These are phyloP conservation scores for Umbelopsis sp. DNA, from an alignment of 192 early-diverging fungal genomes.

Conservation along the genomic window DNA sequence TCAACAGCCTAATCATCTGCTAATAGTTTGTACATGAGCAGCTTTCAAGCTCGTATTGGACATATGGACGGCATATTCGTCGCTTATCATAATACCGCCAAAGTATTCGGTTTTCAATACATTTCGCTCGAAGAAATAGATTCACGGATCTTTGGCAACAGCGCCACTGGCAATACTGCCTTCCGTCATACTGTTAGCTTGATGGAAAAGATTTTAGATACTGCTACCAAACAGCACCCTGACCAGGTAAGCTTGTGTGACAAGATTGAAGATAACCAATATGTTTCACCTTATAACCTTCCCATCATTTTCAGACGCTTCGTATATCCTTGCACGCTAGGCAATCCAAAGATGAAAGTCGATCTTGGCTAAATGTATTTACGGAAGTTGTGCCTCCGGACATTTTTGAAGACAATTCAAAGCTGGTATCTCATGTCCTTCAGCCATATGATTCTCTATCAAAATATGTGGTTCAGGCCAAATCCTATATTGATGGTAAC, in stretches of 20 bases:
- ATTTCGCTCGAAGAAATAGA: slow-evolving; percentile 86
- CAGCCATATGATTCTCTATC: slow-evolving; percentile 31
- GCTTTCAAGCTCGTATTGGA: slow-evolving; percentile 90
- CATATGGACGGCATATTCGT: slow-evolving; percentile 96
- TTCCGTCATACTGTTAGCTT: slow-evolving; percentile 68
- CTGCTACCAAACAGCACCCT: slow-evolving; percentile 58
- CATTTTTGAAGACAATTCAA: slow-evolving; percentile 19
- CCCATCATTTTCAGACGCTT: slow-evolving; percentile 28
- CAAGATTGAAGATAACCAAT: too few relatives aligned
- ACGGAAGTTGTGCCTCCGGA: slow-evolving; percentile 53
- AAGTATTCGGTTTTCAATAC: slow-evolving; percentile 96
- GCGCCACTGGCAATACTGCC: slow-evolving; percentile 64
- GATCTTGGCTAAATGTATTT: slow-evolving; percentile 44
- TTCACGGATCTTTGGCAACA: slow-evolving; percentile 69
- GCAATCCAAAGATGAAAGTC: neutral
- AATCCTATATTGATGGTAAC: slow-evolving; percentile 45
- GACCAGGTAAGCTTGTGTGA: slow-evolving; percentile 45
- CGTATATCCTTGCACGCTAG: slow-evolving; percentile 57
- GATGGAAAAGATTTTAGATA: slow-evolving; percentile 66
- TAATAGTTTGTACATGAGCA: slow-evolving; percentile 38
- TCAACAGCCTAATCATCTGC: too few relatives aligned
- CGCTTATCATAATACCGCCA: slow-evolving; percentile 87
- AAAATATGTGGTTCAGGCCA: slow-evolving; percentile 40
- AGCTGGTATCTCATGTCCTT: slow-evolving; percentile 7
- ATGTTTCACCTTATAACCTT: neutral